These are phyloP conservation scores for Farysia itapuensis DNA, from an alignment of 1,284 basidiomycete genomes.

Conservation along the genomic window DNA sequence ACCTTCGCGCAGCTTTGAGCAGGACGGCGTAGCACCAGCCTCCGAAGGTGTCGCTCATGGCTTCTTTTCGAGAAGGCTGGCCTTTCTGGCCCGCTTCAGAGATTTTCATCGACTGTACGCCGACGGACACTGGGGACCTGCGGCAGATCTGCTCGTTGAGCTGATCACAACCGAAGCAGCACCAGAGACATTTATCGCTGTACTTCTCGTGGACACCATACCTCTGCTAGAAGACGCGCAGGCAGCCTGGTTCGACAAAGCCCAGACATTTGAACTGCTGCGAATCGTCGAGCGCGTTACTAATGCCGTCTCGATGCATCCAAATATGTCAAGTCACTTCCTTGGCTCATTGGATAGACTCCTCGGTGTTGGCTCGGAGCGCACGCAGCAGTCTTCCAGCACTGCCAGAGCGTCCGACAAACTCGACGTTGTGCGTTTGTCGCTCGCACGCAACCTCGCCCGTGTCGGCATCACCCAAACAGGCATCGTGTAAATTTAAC, in stretches of 20 bases:
- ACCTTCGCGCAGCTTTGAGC: conserved; percentile 14
- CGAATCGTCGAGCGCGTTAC: conserved; percentile 50
- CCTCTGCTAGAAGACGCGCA: conserved; percentile 43
- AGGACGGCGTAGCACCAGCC: conserved; percentile 3
- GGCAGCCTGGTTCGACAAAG: conserved; percentile 39
- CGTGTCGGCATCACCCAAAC: conserved; percentile 34
- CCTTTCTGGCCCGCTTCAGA: conserved; percentile 53
- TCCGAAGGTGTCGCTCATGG: conserved; percentile 7
- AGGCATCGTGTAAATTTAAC: conserved; percentile 11
- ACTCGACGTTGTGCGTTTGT: conserved; percentile 41
- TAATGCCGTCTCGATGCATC: conserved; percentile 25
- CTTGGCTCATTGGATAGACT: conserved; percentile 41
- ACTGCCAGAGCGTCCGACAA: conserved; percentile 24
- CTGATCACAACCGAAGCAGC: conserved; percentile 51
- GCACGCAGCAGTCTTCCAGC: background rate
- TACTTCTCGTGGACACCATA: conserved; percentile 52
- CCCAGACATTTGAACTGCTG: conserved; percentile 52
- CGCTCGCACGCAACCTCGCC: conserved; percentile 40
- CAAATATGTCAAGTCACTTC: conserved; percentile 41
- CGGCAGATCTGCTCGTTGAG: conserved; percentile 46
- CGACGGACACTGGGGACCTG: conserved; percentile 30
- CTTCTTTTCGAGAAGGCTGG: conserved; percentile 46
- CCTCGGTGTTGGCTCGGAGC: conserved; percentile 11
- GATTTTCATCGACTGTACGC: conserved; percentile 52
- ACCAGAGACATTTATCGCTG: conserved; percentile 51